Conservation (phyloP, 225 moss, liverwort and hornwort species). For the Anthoceros angustus region DNA sequence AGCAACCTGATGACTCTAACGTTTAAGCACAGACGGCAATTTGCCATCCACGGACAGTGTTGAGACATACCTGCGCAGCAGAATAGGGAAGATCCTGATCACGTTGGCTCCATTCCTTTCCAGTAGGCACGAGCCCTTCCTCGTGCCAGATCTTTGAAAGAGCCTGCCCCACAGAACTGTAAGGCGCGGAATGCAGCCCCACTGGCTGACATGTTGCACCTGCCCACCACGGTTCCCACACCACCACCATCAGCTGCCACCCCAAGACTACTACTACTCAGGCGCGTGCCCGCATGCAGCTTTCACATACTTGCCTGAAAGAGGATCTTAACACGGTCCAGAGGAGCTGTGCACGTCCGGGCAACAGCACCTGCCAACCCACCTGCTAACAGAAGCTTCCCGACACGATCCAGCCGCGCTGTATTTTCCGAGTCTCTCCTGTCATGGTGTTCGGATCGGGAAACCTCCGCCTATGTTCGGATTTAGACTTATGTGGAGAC, state of each 20-base stretch:
- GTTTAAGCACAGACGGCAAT: background rate
- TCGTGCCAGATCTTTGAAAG: background rate
- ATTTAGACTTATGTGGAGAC: no score
- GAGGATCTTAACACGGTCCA: background rate
- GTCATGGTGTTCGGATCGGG: no score
- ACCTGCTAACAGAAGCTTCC: background rate
- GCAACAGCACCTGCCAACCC: slow-evolving; percentile 1
- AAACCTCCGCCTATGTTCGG: no score
- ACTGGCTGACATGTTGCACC: slow-evolving; percentile 4
- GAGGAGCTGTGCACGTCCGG: background rate
- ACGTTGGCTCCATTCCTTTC: slow-evolving; percentile 5
- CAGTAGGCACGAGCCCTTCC: background rate
- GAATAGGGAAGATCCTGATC: slow-evolving; percentile 1
- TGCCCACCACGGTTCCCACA: background rate
- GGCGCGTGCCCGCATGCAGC: background rate
- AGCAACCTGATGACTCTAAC: background rate
- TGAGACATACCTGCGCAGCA: background rate
- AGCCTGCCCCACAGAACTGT: background rate
- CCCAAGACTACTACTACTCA: background rate
- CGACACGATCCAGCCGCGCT: background rate
- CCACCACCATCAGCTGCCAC: background rate
- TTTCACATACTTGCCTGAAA: background rate
- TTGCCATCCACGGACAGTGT: background rate
- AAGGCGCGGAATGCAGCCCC: background rate
- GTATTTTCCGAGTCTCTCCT: no score